Evolutionary conservation across 2,329 filamentous ascomycete species (phyloP).

Genomic region (Cryphonectria radicalis): DNA sequence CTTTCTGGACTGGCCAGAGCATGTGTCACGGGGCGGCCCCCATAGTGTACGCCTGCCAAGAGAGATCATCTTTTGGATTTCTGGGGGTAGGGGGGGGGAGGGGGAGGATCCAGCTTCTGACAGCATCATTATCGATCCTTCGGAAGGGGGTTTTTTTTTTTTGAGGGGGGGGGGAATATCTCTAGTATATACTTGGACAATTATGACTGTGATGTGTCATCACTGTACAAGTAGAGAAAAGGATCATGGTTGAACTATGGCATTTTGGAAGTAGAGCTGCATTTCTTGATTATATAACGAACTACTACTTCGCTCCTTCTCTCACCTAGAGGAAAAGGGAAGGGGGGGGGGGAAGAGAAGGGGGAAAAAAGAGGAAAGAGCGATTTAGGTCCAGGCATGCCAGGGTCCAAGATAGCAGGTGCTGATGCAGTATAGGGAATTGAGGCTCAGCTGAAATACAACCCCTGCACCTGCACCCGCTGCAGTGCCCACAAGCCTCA

Average conservation of each 20-base stretch:
- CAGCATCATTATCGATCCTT: not conserved
- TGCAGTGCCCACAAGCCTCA: constrained; percentile 24
- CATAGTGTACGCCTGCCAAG: not conserved
- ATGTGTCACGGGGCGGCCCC: not conserved
- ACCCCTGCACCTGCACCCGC: constrained; percentile 14
- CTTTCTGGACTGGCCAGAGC: not conserved
- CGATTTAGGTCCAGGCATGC: not conserved
- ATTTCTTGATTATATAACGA: no score
- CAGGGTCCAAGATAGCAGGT: not conserved
- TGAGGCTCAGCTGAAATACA: constrained; percentile 28
- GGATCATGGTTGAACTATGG: not conserved
- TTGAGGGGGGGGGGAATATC: not conserved
- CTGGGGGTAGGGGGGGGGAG: no score
- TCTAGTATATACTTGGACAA: not conserved
- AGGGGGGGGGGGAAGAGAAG: no score
- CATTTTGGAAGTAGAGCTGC: no score
- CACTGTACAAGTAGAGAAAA: not conserved
- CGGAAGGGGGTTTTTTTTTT: not conserved
- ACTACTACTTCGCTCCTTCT: no score
- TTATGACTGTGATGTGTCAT: not conserved
- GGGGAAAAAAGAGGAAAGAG: no score
- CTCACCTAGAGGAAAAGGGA: not conserved
- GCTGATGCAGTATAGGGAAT: not conserved
- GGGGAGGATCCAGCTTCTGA: not conserved
- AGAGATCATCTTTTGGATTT: not conserved